These are phyloP conservation scores for Metarhizium sp. DNA, from an alignment of 2,329 filamentous ascomycete genomes.

Conservation along the genomic window DNA sequence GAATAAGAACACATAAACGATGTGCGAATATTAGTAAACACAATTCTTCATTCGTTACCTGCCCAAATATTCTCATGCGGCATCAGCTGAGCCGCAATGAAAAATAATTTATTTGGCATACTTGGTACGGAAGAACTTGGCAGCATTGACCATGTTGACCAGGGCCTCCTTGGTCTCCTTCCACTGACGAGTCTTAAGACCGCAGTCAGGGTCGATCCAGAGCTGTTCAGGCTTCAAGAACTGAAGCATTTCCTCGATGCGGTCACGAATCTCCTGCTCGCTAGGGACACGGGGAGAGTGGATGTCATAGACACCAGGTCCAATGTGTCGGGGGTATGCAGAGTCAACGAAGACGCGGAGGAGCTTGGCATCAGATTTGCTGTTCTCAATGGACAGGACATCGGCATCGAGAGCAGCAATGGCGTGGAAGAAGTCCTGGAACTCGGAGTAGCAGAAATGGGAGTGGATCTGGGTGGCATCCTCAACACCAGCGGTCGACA, in stretches of 20 bases:
- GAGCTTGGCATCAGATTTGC: constrained; percentile 99
- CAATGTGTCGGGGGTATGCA: constrained; percentile 95
- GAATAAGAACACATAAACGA: constrained; percentile 10
- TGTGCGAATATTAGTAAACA: constrained; percentile 19
- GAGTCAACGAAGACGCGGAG: constrained; percentile 97
- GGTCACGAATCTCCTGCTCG: constrained; percentile 97
- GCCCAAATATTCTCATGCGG: constrained; percentile 6
- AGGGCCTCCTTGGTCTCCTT: constrained; percentile 96
- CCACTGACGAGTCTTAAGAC: constrained; percentile 98
- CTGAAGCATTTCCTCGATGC: constrained; percentile 95
- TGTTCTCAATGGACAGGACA: constrained; percentile 99
- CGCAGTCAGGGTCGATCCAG: constrained; percentile 99
- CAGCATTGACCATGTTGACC: constrained; percentile 94
- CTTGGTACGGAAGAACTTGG: constrained; percentile 93
- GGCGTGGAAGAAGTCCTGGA: constrained; percentile 99
- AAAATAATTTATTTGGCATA: constrained; percentile 52
- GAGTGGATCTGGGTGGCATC: constrained; percentile 99
- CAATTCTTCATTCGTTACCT: constrained; percentile 12
- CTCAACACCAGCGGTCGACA: constrained; percentile 84
- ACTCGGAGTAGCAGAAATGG: constrained; percentile 99
- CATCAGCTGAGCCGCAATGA: constrained; percentile 10
- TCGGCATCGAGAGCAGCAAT: constrained; percentile 97
- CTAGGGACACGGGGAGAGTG: constrained; percentile 96
- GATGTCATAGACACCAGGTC: constrained; percentile 99
- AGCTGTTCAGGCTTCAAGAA: constrained; percentile 97